Evolutionary conservation across 169 alveolate species (phyloP).

Genomic region (Miamiensis avidus): DNA sequence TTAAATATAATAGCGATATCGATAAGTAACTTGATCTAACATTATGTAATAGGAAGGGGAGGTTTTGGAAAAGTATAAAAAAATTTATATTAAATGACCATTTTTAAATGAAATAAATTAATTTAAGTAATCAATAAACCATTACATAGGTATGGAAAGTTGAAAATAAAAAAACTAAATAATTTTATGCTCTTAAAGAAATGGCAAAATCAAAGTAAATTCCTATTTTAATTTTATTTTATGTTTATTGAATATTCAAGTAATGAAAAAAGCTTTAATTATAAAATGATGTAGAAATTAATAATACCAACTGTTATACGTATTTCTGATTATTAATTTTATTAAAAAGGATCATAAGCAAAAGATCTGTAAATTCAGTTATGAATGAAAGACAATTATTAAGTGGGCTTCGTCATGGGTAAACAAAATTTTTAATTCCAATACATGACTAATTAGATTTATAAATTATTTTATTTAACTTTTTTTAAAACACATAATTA

Average conservation of each 20-base stretch:
- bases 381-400: slow-evolving; percentile 70
- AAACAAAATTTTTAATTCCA: not conserved
- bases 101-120: no score
- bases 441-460: no score
- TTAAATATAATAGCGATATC: not conserved
- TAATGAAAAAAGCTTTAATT: no score
- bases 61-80: slow-evolving; percentile 72
- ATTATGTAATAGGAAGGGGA: slow-evolving; percentile 70
- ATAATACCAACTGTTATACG: not conserved
- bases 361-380: slow-evolving; percentile 68
- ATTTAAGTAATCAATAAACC: no score
- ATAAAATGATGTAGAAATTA: no score
- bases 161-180: slow-evolving; percentile 44
- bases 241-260: no score
- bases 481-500: not conserved
- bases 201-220: slow-evolving; percentile 61
- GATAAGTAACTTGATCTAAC: not conserved
- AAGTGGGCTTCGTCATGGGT: slow-evolving; percentile 18
- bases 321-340: not conserved
- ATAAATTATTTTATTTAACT: not conserved
- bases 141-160: slow-evolving; percentile 72
- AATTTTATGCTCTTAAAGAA: slow-evolving; percentile 62
- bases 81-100: not conserved
- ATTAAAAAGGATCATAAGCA: slow-evolving; percentile 44
- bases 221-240: no score